phyloP scores from a whole-genome alignment of 1,139 yeast species.

The Saccharomyces hybrid region DNA sequence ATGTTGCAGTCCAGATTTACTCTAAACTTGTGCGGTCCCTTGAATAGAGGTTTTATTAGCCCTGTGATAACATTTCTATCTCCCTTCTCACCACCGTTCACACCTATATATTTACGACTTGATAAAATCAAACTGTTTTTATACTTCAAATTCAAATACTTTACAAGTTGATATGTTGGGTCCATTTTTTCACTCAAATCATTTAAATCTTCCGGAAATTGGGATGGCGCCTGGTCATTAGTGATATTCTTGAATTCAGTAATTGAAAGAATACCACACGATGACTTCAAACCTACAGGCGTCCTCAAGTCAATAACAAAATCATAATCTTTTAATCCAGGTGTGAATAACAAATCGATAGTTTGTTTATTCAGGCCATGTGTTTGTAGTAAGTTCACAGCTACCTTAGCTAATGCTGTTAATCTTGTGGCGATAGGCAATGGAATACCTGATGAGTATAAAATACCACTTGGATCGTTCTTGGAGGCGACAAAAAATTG shows the following conservation, averaged over 20 bases:
- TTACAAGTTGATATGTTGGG: slow-evolving; percentile 46
- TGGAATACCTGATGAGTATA: slow-evolving; percentile 71
- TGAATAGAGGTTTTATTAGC: slow-evolving; percentile 59
- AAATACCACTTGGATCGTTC: slow-evolving; percentile 76
- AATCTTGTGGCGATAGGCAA: slow-evolving; percentile 79
- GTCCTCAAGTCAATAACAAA: slow-evolving; percentile 57
- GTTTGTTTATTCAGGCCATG: slow-evolving; percentile 41
- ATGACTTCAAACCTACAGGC: slow-evolving; percentile 36
- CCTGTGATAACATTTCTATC: slow-evolving; percentile 59
- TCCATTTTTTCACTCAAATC: slow-evolving; percentile 41
- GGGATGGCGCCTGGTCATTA: slow-evolving; percentile 20
- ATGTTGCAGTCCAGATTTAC: slow-evolving; percentile 74
- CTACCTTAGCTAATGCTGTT: slow-evolving; percentile 80
- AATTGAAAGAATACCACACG: slow-evolving; percentile 50
- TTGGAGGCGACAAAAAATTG: slow-evolving; percentile 78
- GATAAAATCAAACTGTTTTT: slow-evolving; percentile 54
- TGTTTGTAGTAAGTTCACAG: slow-evolving; percentile 44
- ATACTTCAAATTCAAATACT: slow-evolving; percentile 48
- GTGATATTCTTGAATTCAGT: slow-evolving; percentile 60
- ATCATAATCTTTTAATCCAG: slow-evolving; percentile 80
- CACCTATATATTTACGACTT: slow-evolving; percentile 44
- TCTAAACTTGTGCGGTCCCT: slow-evolving; percentile 54
- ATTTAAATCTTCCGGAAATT: slow-evolving; percentile 29
- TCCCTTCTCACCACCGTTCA: slow-evolving; percentile 38
- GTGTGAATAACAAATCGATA: slow-evolving; percentile 57